Percentiles rank a stretch among this genome's conserved stretches.
Conservation (phyloP, 2,329 filamentous ascomycete species). For the Leptographium flavum region DNA sequence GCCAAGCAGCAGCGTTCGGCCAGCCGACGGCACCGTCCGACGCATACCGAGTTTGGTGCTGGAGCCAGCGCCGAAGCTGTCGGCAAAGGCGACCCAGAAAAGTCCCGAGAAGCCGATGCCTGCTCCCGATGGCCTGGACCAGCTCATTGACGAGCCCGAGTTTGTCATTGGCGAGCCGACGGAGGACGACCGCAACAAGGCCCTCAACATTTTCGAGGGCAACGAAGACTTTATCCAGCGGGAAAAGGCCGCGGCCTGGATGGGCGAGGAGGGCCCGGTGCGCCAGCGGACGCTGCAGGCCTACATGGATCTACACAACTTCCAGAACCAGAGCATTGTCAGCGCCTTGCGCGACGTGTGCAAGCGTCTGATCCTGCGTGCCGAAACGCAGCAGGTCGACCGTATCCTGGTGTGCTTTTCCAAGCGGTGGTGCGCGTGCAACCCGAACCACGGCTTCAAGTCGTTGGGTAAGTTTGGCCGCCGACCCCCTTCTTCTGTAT, state of each 20-base stretch:
- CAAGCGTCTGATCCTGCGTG: constrained; percentile 65
- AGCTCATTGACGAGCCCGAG: constrained; percentile 42
- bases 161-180: constrained; percentile 44
- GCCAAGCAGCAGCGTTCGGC: constrained; percentile 19
- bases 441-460: constrained; percentile 86
- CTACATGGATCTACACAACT: constrained; percentile 90
- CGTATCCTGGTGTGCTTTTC: constrained; percentile 84
- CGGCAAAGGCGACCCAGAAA: too few relatives aligned
- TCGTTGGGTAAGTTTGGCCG: constrained; percentile 58
- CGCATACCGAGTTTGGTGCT: constrained; percentile 31
- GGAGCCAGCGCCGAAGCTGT: constrained; percentile 16
- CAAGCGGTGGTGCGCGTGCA: constrained; percentile 84
- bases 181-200: constrained; percentile 61
- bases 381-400: constrained; percentile 93
- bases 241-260: constrained; percentile 71
- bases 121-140: constrained; percentile 7
- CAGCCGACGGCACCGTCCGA: constrained; percentile 24
- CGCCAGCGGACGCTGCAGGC: constrained; percentile 49
- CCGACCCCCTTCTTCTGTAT: too few relatives aligned
- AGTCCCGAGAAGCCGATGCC: neutral
- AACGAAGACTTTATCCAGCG: constrained; percentile 69
- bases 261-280: constrained; percentile 59
- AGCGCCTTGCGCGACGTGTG: constrained; percentile 68
- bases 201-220: constrained; percentile 71
- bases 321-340: constrained; percentile 66